These are phyloP conservation scores for Fusarium pseudoanthophilum DNA, from an alignment of 2,329 filamentous ascomycete genomes.

Conservation along the genomic window DNA sequence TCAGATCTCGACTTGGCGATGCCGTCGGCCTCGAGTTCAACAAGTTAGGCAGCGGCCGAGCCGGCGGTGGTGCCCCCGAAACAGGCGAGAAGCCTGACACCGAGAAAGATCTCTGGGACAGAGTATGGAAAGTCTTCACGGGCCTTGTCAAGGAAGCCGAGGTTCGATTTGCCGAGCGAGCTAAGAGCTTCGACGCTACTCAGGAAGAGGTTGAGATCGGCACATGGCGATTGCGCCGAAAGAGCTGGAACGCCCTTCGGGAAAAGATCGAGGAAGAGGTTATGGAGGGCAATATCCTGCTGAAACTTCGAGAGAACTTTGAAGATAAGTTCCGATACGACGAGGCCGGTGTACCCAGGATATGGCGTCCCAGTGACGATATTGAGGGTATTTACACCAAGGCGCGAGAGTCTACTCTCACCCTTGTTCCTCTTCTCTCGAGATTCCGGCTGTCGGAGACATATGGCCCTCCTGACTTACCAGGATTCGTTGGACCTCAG, in stretches of 20 bases:
- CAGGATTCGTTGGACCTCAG: slow-evolving; percentile 82
- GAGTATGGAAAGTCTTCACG: slow-evolving; percentile 89
- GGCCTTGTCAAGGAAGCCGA: slow-evolving; percentile 88
- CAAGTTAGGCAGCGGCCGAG: slow-evolving; percentile 88
- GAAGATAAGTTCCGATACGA: slow-evolving; percentile 99
- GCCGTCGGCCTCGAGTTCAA: slow-evolving; percentile 95
- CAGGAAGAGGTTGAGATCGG: slow-evolving; percentile 92
- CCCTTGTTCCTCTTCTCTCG: slow-evolving; percentile 87
- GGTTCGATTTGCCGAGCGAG: slow-evolving; percentile 84
- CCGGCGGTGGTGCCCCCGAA: slow-evolving; percentile 83
- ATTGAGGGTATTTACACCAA: slow-evolving; percentile 96
- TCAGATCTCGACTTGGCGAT: slow-evolving; percentile 86
- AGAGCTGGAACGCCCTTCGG: slow-evolving; percentile 91
- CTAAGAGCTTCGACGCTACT: slow-evolving; percentile 92
- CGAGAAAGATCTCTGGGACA: slow-evolving; percentile 94
- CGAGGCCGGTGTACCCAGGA: slow-evolving; percentile 90
- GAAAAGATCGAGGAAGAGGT: slow-evolving; percentile 96
- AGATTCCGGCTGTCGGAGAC: slow-evolving; percentile 83
- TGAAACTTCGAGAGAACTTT: slow-evolving; percentile 97
- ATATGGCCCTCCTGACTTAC: slow-evolving; percentile 81
- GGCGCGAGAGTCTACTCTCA: slow-evolving; percentile 90
- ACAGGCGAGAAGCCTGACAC: slow-evolving; percentile 75
- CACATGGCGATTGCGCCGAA: slow-evolving; percentile 89
- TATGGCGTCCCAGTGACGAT: slow-evolving; percentile 96
- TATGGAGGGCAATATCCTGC: slow-evolving; percentile 94